A percentile compares a stretch with the other conserved stretches of the same genome.
Evolutionary conservation across 1,284 basidiomycete genomes (phyloP).

Genomic region (Papiliotrema nemorosa): DNA sequence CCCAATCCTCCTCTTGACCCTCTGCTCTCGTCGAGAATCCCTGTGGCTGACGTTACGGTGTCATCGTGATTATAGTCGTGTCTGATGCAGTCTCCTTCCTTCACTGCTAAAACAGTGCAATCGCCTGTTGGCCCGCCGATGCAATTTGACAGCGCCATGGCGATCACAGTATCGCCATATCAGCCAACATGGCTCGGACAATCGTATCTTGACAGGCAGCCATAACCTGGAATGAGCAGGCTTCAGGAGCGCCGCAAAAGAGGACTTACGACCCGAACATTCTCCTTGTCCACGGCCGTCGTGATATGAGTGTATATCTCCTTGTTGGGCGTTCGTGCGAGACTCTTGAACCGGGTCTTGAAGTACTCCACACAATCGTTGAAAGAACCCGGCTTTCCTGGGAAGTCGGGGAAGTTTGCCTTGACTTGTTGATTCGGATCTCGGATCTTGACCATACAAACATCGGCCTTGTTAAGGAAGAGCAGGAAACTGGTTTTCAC

Average conservation of each 20-base stretch:
- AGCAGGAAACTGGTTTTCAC: conserved; percentile 86
- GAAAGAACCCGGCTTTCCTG: conserved; percentile 50
- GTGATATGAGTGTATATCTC: conserved; percentile 67
- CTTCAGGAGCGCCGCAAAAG: neutral
- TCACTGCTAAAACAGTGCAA: too few relatives aligned
- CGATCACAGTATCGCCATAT: conserved; percentile 25
- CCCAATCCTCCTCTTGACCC: too few relatives aligned
- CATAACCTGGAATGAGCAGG: conserved; percentile 14
- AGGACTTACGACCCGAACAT: conserved; percentile 15
- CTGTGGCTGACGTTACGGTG: too few relatives aligned
- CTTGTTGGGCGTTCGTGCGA: conserved; percentile 80
- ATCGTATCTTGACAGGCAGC: conserved; percentile 23
- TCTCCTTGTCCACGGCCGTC: conserved; percentile 26
- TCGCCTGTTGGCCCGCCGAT: too few relatives aligned
- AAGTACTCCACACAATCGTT: conserved; percentile 65
- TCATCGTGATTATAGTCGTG: too few relatives aligned
- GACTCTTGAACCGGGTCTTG: conserved; percentile 69
- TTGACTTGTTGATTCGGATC: conserved; percentile 69
- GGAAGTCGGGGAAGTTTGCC: conserved; percentile 69
- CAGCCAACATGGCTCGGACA: conserved; percentile 10
- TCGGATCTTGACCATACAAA: conserved; percentile 76
- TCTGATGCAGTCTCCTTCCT: too few relatives aligned
- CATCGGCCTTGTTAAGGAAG: conserved; percentile 86
- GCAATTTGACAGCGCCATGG: too few relatives aligned
- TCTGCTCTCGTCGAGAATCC: too few relatives aligned